A percentile compares a stretch with the other conserved stretches of the same genome.
Conservation (phyloP, 495 filamentous ascomycete genomes). For the Echria macrotheca region DNA sequence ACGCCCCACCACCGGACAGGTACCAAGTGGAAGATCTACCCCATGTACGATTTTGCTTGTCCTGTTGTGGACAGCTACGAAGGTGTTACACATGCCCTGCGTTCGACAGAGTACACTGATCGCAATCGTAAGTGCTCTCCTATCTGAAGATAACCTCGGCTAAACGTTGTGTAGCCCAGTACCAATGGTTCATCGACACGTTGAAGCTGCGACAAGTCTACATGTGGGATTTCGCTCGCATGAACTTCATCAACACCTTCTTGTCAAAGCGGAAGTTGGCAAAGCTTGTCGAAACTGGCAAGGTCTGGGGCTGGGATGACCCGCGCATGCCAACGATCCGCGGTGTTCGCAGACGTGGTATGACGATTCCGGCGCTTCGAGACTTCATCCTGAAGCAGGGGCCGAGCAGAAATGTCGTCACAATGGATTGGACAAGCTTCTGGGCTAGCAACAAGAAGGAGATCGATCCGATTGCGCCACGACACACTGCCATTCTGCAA, state of each 20-base stretch:
- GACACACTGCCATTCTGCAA: slow-evolving; percentile 74
- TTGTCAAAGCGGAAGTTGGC: slow-evolving; percentile 89
- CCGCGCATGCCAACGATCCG: slow-evolving; percentile 92
- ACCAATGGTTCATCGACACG: slow-evolving; percentile 89
- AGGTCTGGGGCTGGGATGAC: slow-evolving; percentile 91
- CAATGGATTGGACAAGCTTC: slow-evolving; percentile 85
- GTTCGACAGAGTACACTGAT: slow-evolving; percentile 96
- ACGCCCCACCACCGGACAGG: slow-evolving; percentile 83
- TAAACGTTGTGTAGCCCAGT: slow-evolving; percentile 52
- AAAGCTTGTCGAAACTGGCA: slow-evolving; percentile 80
- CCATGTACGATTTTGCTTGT: slow-evolving; percentile 91
- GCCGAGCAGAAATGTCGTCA: slow-evolving; percentile 79
- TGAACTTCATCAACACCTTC: slow-evolving; percentile 73
- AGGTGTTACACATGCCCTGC: slow-evolving; percentile 89
- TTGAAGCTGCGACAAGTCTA: slow-evolving; percentile 82
- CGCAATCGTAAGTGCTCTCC: slow-evolving; percentile 54
- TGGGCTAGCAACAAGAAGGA: slow-evolving; percentile 96
- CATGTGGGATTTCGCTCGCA: slow-evolving; percentile 95
- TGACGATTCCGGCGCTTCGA: slow-evolving; percentile 81
- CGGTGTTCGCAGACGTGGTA: slow-evolving; percentile 80
- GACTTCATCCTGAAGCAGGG: slow-evolving; percentile 94
- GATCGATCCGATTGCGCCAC: slow-evolving; percentile 81
- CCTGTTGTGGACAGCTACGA: slow-evolving; percentile 87
- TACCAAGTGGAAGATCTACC: slow-evolving; percentile 86
- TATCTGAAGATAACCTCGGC: background rate